phyloP scores from a whole-genome alignment of 1,139 yeast species.

The Yamadazyma membranifaciens region DNA sequence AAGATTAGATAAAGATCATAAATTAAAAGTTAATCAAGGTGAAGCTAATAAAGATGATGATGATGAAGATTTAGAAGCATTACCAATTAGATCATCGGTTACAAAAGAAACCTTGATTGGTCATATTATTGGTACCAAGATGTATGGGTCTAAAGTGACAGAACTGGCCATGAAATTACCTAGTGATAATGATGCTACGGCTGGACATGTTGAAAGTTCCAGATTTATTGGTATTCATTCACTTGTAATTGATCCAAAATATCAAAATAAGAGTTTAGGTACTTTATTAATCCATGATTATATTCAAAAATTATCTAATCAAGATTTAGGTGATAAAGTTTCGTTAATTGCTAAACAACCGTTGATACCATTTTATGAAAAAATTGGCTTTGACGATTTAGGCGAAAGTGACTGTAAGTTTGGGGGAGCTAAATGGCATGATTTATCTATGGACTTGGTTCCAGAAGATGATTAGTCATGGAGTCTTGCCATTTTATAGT shows the following conservation, averaged over 20 bases:
- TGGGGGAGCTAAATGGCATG: slow-evolving; percentile 67
- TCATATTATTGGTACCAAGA: slow-evolving; percentile 82
- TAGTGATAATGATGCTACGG: slow-evolving; percentile 27
- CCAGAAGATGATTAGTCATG: slow-evolving; percentile 53
- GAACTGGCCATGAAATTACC: slow-evolving; percentile 70
- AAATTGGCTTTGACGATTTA: slow-evolving; percentile 68
- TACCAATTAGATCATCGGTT: slow-evolving; percentile 52
- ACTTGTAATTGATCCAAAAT: slow-evolving; percentile 72
- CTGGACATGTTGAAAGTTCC: slow-evolving; percentile 81
- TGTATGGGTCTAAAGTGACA: slow-evolving; percentile 50
- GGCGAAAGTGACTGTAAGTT: slow-evolving; percentile 61
- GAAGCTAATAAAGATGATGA: slow-evolving; percentile 22
- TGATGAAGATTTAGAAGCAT: slow-evolving; percentile 33
- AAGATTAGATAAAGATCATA: slow-evolving; percentile 26
- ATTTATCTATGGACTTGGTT: slow-evolving; percentile 59
- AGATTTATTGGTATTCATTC: slow-evolving; percentile 79
- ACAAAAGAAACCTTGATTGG: slow-evolving; percentile 72
- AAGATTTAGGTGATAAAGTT: slow-evolving; percentile 78
- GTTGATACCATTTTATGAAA: slow-evolving; percentile 72
- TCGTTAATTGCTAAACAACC: slow-evolving; percentile 70
- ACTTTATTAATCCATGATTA: slow-evolving; percentile 83
- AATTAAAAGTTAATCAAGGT: slow-evolving; percentile 25
- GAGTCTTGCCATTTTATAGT: no score
- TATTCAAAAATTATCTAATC: slow-evolving; percentile 84
- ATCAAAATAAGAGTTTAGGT: slow-evolving; percentile 80